A percentile compares a stretch with the other conserved stretches of the same genome.
phyloP scores from a whole-genome alignment of 768 basidiomycete species.

The Tephrocybe sp. region DNA sequence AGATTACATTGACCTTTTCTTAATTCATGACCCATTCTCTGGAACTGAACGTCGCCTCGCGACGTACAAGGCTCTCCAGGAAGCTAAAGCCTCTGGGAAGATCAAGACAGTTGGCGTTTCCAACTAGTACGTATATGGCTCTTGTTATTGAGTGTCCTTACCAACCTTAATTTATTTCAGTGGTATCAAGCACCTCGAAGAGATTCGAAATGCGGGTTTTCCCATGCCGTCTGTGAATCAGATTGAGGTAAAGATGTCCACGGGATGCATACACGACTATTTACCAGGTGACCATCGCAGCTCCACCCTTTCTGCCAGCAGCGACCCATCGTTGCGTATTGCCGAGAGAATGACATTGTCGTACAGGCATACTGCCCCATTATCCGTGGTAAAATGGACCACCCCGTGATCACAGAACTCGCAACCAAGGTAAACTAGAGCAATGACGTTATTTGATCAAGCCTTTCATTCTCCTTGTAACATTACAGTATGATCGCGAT shows the following conservation, averaged over 20 bases:
- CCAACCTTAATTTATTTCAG: slow-evolving; percentile 30
- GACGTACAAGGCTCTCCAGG: slow-evolving; percentile 68
- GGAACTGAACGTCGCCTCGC: slow-evolving; percentile 64
- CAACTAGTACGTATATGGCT: slow-evolving; percentile 59
- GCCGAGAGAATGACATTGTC: slow-evolving; percentile 54
- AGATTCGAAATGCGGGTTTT: slow-evolving; percentile 61
- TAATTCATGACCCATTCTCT: slow-evolving; percentile 72
- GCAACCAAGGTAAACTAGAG: slow-evolving; percentile 53
- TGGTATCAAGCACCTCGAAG: slow-evolving; percentile 68
- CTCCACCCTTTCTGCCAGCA: slow-evolving; percentile 85
- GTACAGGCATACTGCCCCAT: slow-evolving; percentile 80
- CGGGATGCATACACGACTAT: neutral
- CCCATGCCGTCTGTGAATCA: slow-evolving; percentile 77
- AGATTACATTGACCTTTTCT: slow-evolving; percentile 61
- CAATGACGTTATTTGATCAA: neutral
- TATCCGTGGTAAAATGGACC: slow-evolving; percentile 54
- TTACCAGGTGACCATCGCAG: slow-evolving; percentile 30
- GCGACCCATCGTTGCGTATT: slow-evolving; percentile 73
- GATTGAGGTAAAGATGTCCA: slow-evolving; percentile 54
- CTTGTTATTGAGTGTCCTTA: neutral
- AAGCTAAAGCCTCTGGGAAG: slow-evolving; percentile 61
- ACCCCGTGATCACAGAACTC: slow-evolving; percentile 50
- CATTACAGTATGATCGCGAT: slow-evolving; percentile 49
- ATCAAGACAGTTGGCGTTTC: slow-evolving; percentile 77
- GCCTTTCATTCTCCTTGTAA: neutral